These are phyloP conservation scores for Polyplosphaeria fusca DNA, from an alignment of 495 filamentous ascomycete species.

Conservation along the genomic window DNA sequence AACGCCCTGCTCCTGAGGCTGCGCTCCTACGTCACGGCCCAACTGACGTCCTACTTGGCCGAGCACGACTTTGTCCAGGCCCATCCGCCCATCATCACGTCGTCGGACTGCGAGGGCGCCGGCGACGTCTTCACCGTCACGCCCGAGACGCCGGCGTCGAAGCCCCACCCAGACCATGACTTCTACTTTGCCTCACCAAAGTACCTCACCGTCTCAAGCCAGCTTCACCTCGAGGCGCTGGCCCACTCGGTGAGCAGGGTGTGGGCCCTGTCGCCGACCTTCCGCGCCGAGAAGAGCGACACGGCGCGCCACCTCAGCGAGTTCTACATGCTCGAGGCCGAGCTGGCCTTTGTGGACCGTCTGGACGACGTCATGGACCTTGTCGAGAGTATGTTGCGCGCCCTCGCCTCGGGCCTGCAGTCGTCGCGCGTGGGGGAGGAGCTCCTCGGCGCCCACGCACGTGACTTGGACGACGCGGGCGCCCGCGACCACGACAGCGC, in stretches of 20 bases:
- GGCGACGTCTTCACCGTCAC: constrained; percentile 87
- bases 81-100: constrained; percentile 90
- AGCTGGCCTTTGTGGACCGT: constrained; percentile 72
- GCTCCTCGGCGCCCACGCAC: constrained; percentile 48
- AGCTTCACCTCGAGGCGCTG: constrained; percentile 91
- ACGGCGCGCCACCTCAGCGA: constrained; percentile 93
- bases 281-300: constrained; percentile 91
- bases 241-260: constrained; percentile 84
- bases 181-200: constrained; percentile 84
- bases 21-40: constrained; percentile 73
- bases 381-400: constrained; percentile 71
- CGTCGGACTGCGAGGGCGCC: constrained; percentile 95
- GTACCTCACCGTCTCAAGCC: constrained; percentile 92
- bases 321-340: constrained; percentile 98
- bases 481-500: constrained; percentile 36
- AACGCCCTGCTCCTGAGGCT: constrained; percentile 78
- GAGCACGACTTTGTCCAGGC: constrained; percentile 73
- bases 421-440: constrained; percentile 61
- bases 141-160: constrained; percentile 1
- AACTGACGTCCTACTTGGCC: constrained; percentile 68
- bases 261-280: constrained; percentile 91
- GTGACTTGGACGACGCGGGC: constrained; percentile 34
- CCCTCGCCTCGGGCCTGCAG: constrained; percentile 55
- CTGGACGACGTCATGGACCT: constrained; percentile 69
- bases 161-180: constrained; percentile 28